Base-by-base conservation (phyloP, 2,329 filamentous ascomycete genomes). In the Phaeoacremonium minimum region DNA sequence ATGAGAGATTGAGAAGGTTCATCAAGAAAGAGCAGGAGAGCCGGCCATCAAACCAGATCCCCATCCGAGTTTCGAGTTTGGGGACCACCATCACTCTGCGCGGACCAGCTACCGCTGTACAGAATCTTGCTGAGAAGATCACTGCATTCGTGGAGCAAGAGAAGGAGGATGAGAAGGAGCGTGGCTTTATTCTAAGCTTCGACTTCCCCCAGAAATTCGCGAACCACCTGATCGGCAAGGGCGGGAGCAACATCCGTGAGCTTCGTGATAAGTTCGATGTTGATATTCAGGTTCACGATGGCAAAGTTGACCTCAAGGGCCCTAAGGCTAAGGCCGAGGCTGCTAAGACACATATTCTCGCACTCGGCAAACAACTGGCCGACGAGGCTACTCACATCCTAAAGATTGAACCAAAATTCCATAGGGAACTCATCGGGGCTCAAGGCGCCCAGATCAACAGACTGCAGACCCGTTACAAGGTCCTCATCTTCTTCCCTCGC, bases 171-270 rank as follows among this genome's bases (percentile, higher is more conserved):
- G 91, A 97, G 62, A 86, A 93, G 56, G 91, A 97, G 64, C 86
- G 91, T 41, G 89, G 87, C 30, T 94, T 90, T 64, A 89, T 80
- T 3, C 69, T 87, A 41, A 80, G 77, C 17, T 97, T 97, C 48
- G 88, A 95, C 45, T 98, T 95, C 67, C 91, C 91, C 7, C 87
- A 95, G 57, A 94, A 95, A 64, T 94, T 81, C 55, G 89, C 90
- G 45, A 95, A 95, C 60, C 85, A 95, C 57, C 75, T 85, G 3
- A 82, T 83, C 51, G 81, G 80, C 36, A 83, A 83, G 59, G 74
- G 77, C 33, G 80, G 80, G 14, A 80, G 77, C 60, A 75, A 81
- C 53, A 81, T 84, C 50, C 71, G 72, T 37, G 79, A 83, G 49
- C 64, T 85, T 26, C 73, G 78, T 32, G 80, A 84, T 44, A 75